Percentiles rank a stretch among this genome's conserved stretches.
Evolutionary conservation across 306 rosid genomes (phyloP).

Genomic region (Lathyrus tuberosus): DNA sequence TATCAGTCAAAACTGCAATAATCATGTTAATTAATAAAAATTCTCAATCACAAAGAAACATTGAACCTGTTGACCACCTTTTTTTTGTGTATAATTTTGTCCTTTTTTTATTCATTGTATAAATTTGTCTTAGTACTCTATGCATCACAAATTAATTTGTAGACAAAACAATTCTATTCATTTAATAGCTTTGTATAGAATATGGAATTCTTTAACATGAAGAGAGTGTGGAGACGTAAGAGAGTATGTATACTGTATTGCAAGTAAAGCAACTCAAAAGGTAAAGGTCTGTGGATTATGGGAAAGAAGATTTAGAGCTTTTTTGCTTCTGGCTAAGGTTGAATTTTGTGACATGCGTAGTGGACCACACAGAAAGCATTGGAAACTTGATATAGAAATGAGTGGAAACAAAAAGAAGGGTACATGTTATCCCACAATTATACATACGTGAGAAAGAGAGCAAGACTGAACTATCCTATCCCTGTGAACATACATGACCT

Average conservation of each 20-base stretch:
- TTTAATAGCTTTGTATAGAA: neutral
- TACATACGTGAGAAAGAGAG: neutral
- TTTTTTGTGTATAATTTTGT: neutral
- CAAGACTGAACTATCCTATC: slow-evolving; percentile 13
- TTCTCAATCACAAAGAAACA: slow-evolving; percentile 28
- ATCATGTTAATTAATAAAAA: slow-evolving; percentile 29
- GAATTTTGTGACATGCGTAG: slow-evolving; percentile 24
- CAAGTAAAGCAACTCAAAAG: slow-evolving; percentile 69
- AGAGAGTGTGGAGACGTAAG: slow-evolving; percentile 38
- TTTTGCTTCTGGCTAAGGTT: slow-evolving; percentile 9
- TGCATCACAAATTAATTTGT: neutral
- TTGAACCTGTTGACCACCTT: slow-evolving; percentile 43
- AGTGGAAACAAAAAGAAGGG: neutral
- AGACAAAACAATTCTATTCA: no score
- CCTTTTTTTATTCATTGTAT: neutral
- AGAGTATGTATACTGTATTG: slow-evolving; percentile 53
- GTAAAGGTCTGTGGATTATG: slow-evolving; percentile 12
- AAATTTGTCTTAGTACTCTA: neutral
- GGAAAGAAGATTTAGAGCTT: slow-evolving; percentile 26
- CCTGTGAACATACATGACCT: neutral
- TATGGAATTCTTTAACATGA: slow-evolving; percentile 28
- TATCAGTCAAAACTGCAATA: slow-evolving; percentile 43
- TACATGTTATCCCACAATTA: slow-evolving; percentile 6
- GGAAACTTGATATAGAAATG: slow-evolving; percentile 12
- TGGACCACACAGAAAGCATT: slow-evolving; percentile 29